These are phyloP conservation scores for Leucosporidium scottii DNA, from an alignment of 768 basidiomycete species.

Conservation along the genomic window DNA sequence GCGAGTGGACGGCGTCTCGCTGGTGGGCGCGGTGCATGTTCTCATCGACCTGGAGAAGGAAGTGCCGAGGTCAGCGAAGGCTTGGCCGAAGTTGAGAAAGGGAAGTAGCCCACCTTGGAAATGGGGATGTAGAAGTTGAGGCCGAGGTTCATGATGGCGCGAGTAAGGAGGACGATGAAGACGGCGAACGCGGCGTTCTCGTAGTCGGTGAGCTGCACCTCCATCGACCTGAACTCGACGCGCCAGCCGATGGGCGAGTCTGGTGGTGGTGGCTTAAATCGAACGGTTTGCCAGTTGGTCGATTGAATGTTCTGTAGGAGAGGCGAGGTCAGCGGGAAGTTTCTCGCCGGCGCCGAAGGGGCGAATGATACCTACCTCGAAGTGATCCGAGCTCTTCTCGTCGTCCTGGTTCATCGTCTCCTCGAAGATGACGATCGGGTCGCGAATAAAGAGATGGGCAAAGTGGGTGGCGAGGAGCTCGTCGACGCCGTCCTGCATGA, in stretches of 20 bases:
- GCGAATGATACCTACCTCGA: conserved; percentile 63
- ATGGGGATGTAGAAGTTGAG: conserved; percentile 96
- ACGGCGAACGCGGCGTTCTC: conserved; percentile 96
- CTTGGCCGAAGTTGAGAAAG: neutral
- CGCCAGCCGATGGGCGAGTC: conserved; percentile 92
- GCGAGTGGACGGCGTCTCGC: conserved; percentile 64
- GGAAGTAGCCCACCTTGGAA: conserved; percentile 60
- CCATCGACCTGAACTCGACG: conserved; percentile 98
- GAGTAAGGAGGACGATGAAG: conserved; percentile 86
- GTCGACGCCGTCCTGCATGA: conserved; percentile 77
- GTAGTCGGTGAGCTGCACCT: conserved; percentile 96
- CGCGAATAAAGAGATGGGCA: conserved; percentile 92
- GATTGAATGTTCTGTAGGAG: conserved; percentile 82
- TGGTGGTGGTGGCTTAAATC: conserved; percentile 96
- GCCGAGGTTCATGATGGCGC: conserved; percentile 84
- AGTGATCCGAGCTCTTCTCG: conserved; percentile 77
- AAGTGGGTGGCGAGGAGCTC: conserved; percentile 80
- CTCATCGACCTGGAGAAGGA: conserved; percentile 69
- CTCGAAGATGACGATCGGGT: conserved; percentile 89
- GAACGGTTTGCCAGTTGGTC: conserved; percentile 97
- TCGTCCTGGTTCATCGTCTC: conserved; percentile 94
- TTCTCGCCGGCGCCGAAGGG: neutral
- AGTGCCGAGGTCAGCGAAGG: neutral
- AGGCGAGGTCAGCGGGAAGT: neutral
- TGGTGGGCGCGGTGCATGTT: conserved; percentile 89